Conservation (phyloP, 2,329 filamentous ascomycete genomes). For the Alternaria dauci region DNA sequence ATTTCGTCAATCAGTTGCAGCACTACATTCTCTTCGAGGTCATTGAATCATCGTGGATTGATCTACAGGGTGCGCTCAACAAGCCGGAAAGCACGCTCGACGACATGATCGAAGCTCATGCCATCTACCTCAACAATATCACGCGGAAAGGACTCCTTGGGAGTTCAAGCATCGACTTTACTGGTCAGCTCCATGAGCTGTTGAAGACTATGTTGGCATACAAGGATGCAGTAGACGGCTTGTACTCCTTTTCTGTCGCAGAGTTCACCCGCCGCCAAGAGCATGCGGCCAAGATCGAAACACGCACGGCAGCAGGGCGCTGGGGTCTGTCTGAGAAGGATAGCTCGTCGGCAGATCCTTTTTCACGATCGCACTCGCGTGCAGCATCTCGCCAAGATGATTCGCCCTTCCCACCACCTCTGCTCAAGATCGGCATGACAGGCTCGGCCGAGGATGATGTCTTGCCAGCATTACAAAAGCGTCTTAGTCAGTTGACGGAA, state of each 20-base stretch:
- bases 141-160: conserved; percentile 95
- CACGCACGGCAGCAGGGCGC: conserved; percentile 68
- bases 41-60: conserved; percentile 94
- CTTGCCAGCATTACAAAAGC: conserved; percentile 77
- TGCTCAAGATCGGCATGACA: conserved; percentile 44
- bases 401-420: conserved; percentile 55
- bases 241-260: conserved; percentile 94
- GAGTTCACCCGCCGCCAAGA: conserved; percentile 95
- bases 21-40: conserved; percentile 99
- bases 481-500: conserved; percentile 74
- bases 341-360: conserved; percentile 35
- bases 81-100: conserved; percentile 91
- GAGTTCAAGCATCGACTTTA: conserved; percentile 75
- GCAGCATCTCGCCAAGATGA: conserved; percentile 44
- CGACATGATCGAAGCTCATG: conserved; percentile 92
- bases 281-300: conserved; percentile 75
- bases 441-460: conserved; percentile 65
- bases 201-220: conserved; percentile 93
- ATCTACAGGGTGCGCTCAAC: conserved; percentile 81
- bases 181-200: conserved; percentile 89
- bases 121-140: conserved; percentile 88
- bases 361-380: conserved; percentile 25
- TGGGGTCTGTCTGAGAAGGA: conserved; percentile 70
- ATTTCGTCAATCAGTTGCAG: conserved; percentile 95
- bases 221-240: conserved; percentile 88